Base-by-base conservation (phyloP, 2,329 filamentous ascomycete species). In the Penicillium capsulatum region DNA sequence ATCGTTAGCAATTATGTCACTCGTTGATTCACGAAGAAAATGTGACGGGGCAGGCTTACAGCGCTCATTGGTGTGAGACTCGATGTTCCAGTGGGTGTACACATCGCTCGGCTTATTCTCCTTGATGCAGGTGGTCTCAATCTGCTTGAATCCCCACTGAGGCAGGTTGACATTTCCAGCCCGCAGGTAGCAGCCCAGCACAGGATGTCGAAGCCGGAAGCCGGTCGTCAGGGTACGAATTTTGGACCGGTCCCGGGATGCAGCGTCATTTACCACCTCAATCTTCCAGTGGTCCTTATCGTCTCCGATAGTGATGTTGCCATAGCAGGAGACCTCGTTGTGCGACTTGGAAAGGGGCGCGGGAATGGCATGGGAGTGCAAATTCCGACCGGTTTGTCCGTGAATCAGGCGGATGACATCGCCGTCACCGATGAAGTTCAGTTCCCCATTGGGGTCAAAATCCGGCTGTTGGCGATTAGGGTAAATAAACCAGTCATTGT, bases 401-500 rank as follows among this genome's bases (percentile, higher is more conserved):
- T 98, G 92, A 51, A 98, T 87, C 16, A 98, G 74, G 53, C 92
- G 90, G 55, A 98, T 79, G 42, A 79, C 71, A 57, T 85, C 79
- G 46, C 83, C 82, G 61, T 98, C 82, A 11, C 78, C 82, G 53
- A 96, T 79, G 60, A 83, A 94, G 47, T 73, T 73, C 46, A 87
- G 74, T 24, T 84, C 80, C n/a, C 72, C 80, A 44, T 86, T 81
- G 3, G 79, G 68, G 55, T 90, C 75, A 59, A 82, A 95, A 13
- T 85, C 83, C 16, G 76, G 69, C 43, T 94, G 79, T 38, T 75
- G 69, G 48, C 94, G 86, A 71, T 91, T 95, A 17, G 92, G 92
- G 66, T 96, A 96, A 69, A 98, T 90, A 71, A 94, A 95, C 92
- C 92, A 98, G 66, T 98, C 92, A 65, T 98, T 98, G 79, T 98